Evolutionary conservation across 352 stramenopile species (phyloP), one percentile per base, ranked within the genome.

Genomic region (Globisporangium abappressorium): DNA sequence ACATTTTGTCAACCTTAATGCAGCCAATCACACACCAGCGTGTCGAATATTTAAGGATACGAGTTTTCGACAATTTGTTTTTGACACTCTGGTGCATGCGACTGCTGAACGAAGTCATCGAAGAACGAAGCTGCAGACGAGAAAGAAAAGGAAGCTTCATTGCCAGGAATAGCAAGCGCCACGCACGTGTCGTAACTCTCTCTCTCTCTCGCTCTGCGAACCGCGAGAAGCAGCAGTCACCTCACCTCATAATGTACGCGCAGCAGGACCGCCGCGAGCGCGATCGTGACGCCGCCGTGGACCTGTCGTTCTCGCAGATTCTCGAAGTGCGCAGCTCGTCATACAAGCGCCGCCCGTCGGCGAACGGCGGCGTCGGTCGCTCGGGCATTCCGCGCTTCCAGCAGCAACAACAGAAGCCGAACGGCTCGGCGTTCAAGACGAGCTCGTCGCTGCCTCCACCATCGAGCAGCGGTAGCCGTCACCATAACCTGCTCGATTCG

Each of bases 281-380:
- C 64, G 62, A 70, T 49, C 74, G 64, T 30, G 71, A 75, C 34
- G 60, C 66, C 26, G 66, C 66, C 26, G 60, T 71, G 30, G 85
- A 93, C 74, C 70, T 93, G 66, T 90, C 80, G 33, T 93, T 92
- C 70, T 93, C 85, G 64, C 85, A 93, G 72, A 86, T 93, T 67
- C 73, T 93, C 18, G 85, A 93, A 70, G 82, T 73, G 24, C 80
- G 81, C 24, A 91, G 79, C 61, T 83, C 75, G 28, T 70, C 77
- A 36, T 68, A 81, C 57, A 80, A 87, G 34, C 76, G 88, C 62
- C 77, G 75, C 28, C 79, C 76, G 30, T 70, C 18, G 6, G 43
- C 69, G 14, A 54, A 36, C 38, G 38, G 12, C 62, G 38, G 22
- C 30, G 14, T 60, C 57, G 11, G 64, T 47, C 26, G 64, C 66